Conservation (phyloP, 2,329 filamentous ascomycete species). For the Cladophialophora psammophila region DNA sequence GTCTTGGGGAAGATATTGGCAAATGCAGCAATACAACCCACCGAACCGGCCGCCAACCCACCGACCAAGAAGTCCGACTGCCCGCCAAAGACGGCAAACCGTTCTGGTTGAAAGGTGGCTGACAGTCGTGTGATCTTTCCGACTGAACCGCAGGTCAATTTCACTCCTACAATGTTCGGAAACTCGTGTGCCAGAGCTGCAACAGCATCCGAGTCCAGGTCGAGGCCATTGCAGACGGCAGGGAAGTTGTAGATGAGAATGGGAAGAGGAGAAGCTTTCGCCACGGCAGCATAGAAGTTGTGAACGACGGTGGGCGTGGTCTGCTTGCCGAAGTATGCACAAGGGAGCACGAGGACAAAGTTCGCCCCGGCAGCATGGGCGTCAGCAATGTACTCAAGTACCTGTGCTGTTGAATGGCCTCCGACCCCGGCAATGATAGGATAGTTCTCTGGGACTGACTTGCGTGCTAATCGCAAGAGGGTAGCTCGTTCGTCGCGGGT, state of each 20-base stretch:
- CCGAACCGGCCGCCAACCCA: constrained; percentile 78
- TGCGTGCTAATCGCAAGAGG: constrained; percentile 64
- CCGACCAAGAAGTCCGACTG: constrained; percentile 79
- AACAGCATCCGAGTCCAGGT: constrained; percentile 71
- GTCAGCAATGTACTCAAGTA: constrained; percentile 66
- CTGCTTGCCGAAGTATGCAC: constrained; percentile 70
- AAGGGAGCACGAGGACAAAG: constrained; percentile 68
- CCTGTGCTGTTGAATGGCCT: constrained; percentile 70
- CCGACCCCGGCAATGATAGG: constrained; percentile 70
- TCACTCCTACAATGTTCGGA: constrained; percentile 68
- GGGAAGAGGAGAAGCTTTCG: constrained; percentile 60
- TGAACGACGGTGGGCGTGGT: constrained; percentile 65
- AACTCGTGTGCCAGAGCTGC: constrained; percentile 59
- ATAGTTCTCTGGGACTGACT: constrained; percentile 60
- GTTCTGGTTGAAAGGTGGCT: constrained; percentile 59
- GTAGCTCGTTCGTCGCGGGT: constrained; percentile 66
- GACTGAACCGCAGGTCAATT: constrained; percentile 69
- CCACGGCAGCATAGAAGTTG: constrained; percentile 66
- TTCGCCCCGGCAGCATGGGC: constrained; percentile 67
- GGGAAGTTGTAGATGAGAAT: constrained; percentile 75
- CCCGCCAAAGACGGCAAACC: constrained; percentile 72
- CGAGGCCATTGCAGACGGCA: constrained; percentile 71
- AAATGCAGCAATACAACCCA: constrained; percentile 83
- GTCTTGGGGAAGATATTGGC: constrained; percentile 86
- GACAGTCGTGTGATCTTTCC: constrained; percentile 67